These are phyloP conservation scores for Lentinus brumalis DNA, from an alignment of 768 basidiomycete genomes.

Conservation along the genomic window DNA sequence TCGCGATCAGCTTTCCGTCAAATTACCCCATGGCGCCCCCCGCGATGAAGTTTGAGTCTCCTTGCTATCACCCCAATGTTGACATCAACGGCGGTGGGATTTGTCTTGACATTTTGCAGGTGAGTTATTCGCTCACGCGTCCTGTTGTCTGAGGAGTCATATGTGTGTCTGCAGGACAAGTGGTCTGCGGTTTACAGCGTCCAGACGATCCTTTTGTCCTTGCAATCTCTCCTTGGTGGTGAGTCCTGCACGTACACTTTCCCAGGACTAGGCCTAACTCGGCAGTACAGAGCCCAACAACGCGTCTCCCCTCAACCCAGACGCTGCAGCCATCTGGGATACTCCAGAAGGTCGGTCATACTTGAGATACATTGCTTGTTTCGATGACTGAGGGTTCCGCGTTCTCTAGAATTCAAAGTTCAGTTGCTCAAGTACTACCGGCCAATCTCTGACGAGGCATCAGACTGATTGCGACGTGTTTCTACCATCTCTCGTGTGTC, in stretches of 20 bases:
- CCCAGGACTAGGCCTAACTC: background rate
- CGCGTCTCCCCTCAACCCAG: conserved; percentile 85
- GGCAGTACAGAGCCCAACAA: conserved; percentile 82
- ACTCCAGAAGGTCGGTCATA: conserved; percentile 57
- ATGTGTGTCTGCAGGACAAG: conserved; percentile 59
- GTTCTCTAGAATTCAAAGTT: conserved; percentile 60
- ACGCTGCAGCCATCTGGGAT: conserved; percentile 83
- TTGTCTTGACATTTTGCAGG: conserved; percentile 88
- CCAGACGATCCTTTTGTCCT: conserved; percentile 83
- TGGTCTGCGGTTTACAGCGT: conserved; percentile 95
- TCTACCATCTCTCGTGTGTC: background rate
- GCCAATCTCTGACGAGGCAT: conserved; percentile 40
- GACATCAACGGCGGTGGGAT: conserved; percentile 77
- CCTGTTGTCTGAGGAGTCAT: conserved; percentile 1
- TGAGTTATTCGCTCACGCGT: conserved; percentile 26
- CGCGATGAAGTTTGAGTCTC: conserved; percentile 83
- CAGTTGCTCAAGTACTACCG: conserved; percentile 77
- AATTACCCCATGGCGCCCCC: conserved; percentile 91
- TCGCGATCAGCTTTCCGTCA: conserved; percentile 81
- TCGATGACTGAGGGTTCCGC: background rate
- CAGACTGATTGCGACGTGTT: conserved; percentile 27
- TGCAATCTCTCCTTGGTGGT: conserved; percentile 90
- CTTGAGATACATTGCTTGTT: conserved; percentile 1
- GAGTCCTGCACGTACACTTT: conserved; percentile 23
- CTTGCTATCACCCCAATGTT: conserved; percentile 91